Evolutionary conservation across 2,329 filamentous ascomycete genomes (phyloP).

Genomic region (Paecilomyces dactylethromorphus): DNA sequence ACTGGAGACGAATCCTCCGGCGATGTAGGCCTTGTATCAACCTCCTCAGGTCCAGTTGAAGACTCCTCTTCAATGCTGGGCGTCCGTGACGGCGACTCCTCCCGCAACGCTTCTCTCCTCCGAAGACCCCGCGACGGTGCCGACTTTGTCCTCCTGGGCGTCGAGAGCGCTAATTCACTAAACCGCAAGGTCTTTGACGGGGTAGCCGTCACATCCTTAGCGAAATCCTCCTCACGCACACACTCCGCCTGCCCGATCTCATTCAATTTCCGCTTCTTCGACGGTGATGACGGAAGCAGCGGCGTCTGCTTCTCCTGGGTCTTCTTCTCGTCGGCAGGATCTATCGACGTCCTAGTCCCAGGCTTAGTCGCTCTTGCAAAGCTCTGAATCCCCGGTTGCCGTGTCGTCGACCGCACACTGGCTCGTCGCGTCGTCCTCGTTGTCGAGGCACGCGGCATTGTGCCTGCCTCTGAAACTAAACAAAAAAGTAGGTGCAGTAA

Average conservation of each 20-base stretch:
- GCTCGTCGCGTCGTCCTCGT: conserved; percentile 9
- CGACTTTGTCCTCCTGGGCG: conserved; percentile 18
- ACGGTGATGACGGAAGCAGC: conserved; percentile 25
- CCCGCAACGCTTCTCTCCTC: background rate
- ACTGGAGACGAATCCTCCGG: background rate
- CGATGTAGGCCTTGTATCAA: conserved; percentile 6
- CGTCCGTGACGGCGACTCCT: background rate
- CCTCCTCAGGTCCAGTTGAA: background rate
- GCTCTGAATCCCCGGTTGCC: conserved; percentile 35
- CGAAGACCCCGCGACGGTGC: background rate
- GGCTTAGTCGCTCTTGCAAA: conserved; percentile 42
- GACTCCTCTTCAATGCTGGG: background rate
- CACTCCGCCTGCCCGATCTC: conserved; percentile 27
- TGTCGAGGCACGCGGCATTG: conserved; percentile 24
- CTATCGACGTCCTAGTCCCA: conserved; percentile 11
- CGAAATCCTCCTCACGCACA: conserved; percentile 9
- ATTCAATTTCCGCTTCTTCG: conserved; percentile 34
- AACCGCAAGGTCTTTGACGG: conserved; percentile 29
- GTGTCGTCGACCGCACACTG: conserved; percentile 24
- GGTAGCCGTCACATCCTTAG: conserved; percentile 13
- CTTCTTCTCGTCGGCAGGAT: conserved; percentile 17
- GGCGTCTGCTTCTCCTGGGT: conserved; percentile 18
- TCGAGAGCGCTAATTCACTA: conserved; percentile 23
- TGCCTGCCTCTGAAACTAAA: conserved; percentile 9
- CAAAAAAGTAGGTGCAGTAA: background rate